Conservation (phyloP, 495 filamentous ascomycete genomes). For the Penicillium atrosanguineum region DNA sequence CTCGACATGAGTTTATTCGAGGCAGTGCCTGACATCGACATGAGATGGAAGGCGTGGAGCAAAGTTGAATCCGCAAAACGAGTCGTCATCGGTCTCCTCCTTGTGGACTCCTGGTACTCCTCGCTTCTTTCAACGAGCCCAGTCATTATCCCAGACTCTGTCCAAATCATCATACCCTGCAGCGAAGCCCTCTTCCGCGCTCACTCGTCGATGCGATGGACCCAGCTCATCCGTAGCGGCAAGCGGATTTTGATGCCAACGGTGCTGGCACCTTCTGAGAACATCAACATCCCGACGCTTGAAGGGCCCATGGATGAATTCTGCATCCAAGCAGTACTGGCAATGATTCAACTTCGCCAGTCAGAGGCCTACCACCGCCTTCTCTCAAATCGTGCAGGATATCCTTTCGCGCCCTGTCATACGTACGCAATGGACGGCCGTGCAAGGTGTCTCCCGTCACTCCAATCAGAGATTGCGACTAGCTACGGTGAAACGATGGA, state of each 20-base stretch:
- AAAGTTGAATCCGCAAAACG: conserved; percentile 50
- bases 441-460: conserved; percentile 36
- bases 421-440: conserved; percentile 46
- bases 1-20: conserved; percentile 48
- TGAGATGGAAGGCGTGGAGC: conserved; percentile 54
- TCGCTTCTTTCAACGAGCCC: conserved; percentile 48
- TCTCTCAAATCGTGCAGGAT: conserved; percentile 39
- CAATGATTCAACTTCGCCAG: conserved; percentile 42
- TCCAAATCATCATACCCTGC: conserved; percentile 49
- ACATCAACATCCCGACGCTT: conserved; percentile 34
- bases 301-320: conserved; percentile 38
- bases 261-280: conserved; percentile 39
- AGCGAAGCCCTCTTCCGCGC: conserved; percentile 46
- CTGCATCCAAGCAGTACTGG: conserved; percentile 37
- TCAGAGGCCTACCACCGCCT: conserved; percentile 48
- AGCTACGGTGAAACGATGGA: conserved; percentile 41
- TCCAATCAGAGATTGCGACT: conserved; percentile 40
- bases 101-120: conserved; percentile 52
- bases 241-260: conserved; percentile 40
- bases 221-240: conserved; percentile 40
- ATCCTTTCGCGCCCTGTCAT: conserved; percentile 44
- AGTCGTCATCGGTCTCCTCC: conserved; percentile 47
- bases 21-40: conserved; percentile 44
- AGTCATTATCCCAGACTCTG: conserved; percentile 45
- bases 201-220: conserved; percentile 45